These are phyloP conservation scores for Fusarium burgessii DNA, from an alignment of 2,329 filamentous ascomycete species.

Conservation along the genomic window DNA sequence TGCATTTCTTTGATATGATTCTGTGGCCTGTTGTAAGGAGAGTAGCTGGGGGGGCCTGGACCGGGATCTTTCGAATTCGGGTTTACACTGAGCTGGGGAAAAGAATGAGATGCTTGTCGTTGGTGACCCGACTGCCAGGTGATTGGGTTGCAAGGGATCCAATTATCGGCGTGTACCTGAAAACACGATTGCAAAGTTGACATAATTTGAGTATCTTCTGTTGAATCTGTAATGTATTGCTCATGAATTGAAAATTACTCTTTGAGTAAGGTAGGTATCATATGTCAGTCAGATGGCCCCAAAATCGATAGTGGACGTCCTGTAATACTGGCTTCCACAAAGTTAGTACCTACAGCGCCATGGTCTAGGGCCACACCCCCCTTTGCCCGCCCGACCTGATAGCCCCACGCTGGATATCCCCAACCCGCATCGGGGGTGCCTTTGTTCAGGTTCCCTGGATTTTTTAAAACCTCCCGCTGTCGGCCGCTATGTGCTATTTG, in stretches of 20 bases:
- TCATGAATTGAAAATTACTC: no score
- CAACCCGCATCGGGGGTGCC: slow-evolving; percentile 38
- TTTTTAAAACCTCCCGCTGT: slow-evolving; percentile 47
- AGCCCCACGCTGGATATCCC: slow-evolving; percentile 33
- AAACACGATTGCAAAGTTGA: neutral
- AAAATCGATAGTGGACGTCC: neutral
- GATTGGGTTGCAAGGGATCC: slow-evolving; percentile 15
- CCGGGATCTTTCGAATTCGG: slow-evolving; percentile 32
- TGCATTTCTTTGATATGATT: neutral
- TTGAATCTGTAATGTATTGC: neutral
- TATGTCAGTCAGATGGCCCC: neutral
- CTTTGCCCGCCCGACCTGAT: slow-evolving; percentile 12
- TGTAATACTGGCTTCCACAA: neutral
- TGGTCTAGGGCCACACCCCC: slow-evolving; percentile 26
- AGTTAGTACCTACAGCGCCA: neutral
- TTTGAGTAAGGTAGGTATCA: neutral
- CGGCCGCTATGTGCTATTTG: slow-evolving; percentile 39
- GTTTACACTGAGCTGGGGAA: slow-evolving; percentile 13
- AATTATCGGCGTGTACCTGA: neutral
- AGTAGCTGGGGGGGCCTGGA: neutral
- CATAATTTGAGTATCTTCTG: neutral
- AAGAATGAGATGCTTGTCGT: slow-evolving; percentile 4
- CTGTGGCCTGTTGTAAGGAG: slow-evolving; percentile 4
- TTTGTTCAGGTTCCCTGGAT: slow-evolving; percentile 24
- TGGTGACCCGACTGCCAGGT: slow-evolving; percentile 5